Percentiles rank a stretch among this genome's conserved stretches.
These are phyloP conservation scores for Stropharia rugosoannulata DNA, from an alignment of 768 basidiomycete species.

Conservation along the genomic window DNA sequence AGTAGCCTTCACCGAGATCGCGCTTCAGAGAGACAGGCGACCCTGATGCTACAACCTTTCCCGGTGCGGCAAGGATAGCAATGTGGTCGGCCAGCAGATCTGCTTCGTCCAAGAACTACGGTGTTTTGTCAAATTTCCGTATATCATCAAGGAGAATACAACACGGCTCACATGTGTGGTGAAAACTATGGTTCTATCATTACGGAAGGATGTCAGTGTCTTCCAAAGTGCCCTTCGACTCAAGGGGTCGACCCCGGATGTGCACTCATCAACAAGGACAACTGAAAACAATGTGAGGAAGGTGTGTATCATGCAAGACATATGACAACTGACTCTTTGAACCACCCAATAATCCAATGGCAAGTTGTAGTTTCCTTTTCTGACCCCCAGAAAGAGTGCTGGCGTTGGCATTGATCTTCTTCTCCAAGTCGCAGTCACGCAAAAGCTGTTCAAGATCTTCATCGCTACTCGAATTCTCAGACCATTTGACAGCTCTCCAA, in stretches of 20 bases:
- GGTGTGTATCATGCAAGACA: neutral
- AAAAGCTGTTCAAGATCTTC: slow-evolving; percentile 67
- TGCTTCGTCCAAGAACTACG: slow-evolving; percentile 74
- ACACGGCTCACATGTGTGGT: slow-evolving; percentile 66
- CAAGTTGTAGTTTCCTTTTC: slow-evolving; percentile 82
- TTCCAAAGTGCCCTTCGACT: slow-evolving; percentile 79
- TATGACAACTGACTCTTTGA: slow-evolving; percentile 49
- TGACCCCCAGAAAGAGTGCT: slow-evolving; percentile 74
- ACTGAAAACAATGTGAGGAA: slow-evolving; percentile 27
- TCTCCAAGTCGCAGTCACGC: slow-evolving; percentile 69
- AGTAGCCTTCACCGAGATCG: slow-evolving; percentile 71
- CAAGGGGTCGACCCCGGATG: slow-evolving; percentile 80
- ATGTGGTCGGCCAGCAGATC: slow-evolving; percentile 77
- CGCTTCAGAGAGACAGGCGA: slow-evolving; percentile 75
- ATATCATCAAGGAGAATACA: neutral
- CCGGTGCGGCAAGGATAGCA: slow-evolving; percentile 73
- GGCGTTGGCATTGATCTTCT: slow-evolving; percentile 67
- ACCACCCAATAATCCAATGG: slow-evolving; percentile 75
- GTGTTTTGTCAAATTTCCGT: neutral
- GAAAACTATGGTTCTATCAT: slow-evolving; percentile 68
- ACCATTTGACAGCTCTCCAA: slow-evolving; percentile 73
- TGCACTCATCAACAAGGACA: slow-evolving; percentile 67
- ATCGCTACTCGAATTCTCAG: slow-evolving; percentile 37
- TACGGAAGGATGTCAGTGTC: slow-evolving; percentile 63
- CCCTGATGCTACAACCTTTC: slow-evolving; percentile 71